Conservation (phyloP, 2,329 filamentous ascomycete species). For the Calonectria hawksworthii region DNA sequence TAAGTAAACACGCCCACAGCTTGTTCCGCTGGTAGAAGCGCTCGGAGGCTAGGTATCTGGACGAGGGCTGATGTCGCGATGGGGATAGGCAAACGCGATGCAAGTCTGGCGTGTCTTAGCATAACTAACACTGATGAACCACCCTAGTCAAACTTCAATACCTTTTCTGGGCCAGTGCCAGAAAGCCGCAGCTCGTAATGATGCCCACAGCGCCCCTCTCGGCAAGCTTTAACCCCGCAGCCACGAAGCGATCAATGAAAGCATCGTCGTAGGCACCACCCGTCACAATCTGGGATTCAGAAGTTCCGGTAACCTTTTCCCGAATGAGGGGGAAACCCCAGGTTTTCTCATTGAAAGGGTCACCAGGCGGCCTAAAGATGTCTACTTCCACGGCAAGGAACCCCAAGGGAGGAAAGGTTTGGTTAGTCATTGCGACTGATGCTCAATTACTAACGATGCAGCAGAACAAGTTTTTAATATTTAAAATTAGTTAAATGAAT, state of each 20-base stretch:
- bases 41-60: slow-evolving; percentile 50
- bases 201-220: slow-evolving; percentile 52
- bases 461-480: neutral
- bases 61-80: slow-evolving; percentile 53
- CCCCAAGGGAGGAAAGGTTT: slow-evolving; percentile 43
- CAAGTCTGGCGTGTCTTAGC: slow-evolving; percentile 38
- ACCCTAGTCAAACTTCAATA: slow-evolving; percentile 25
- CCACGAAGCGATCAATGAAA: slow-evolving; percentile 53
- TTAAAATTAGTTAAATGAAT: neutral
- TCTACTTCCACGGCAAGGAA: slow-evolving; percentile 53
- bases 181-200: slow-evolving; percentile 56
- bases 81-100: slow-evolving; percentile 50
- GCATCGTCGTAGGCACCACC: slow-evolving; percentile 47
- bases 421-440: slow-evolving; percentile 9
- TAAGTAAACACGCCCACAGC: slow-evolving; percentile 51
- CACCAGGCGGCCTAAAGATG: slow-evolving; percentile 52
- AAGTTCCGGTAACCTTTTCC: slow-evolving; percentile 49
- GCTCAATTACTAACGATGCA: neutral
- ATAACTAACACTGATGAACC: too few relatives aligned
- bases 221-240: slow-evolving; percentile 49
- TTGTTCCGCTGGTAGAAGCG: slow-evolving; percentile 41
- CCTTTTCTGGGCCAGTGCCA: slow-evolving; percentile 53
- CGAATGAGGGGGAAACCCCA: slow-evolving; percentile 55
- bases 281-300: slow-evolving; percentile 48
- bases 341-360: slow-evolving; percentile 52